phyloP scores from a whole-genome alignment of 2,329 filamentous ascomycete species.

The Xylariaceae sp. region DNA sequence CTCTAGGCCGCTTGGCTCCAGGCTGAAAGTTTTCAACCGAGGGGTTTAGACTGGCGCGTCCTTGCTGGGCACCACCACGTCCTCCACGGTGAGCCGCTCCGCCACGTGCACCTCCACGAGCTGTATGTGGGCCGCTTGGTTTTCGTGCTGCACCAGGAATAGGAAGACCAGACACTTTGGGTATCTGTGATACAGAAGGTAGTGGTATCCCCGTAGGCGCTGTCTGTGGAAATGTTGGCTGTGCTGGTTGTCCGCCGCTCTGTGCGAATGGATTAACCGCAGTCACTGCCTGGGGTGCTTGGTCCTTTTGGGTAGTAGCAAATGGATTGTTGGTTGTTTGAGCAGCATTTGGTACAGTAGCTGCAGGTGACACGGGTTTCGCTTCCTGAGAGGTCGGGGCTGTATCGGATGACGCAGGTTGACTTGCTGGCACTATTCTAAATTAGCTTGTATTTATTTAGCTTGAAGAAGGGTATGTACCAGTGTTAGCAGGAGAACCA shows the following conservation, averaged over 20 bases:
- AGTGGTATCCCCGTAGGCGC: slow-evolving; percentile 24
- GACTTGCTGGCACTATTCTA: slow-evolving; percentile 12
- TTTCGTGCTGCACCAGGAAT: slow-evolving; percentile 45
- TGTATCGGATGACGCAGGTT: slow-evolving; percentile 14
- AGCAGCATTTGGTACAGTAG: slow-evolving; percentile 19
- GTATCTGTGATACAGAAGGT: slow-evolving; percentile 39
- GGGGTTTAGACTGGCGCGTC: slow-evolving; percentile 52
- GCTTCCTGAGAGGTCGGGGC: slow-evolving; percentile 10
- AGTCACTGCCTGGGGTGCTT: slow-evolving; percentile 17
- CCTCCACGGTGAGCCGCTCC: slow-evolving; percentile 47
- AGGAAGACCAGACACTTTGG: slow-evolving; percentile 45
- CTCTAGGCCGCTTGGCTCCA: slow-evolving; percentile 60
- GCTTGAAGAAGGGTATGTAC: slow-evolving; percentile 19
- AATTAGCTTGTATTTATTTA: slow-evolving; percentile 5
- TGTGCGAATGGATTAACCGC: slow-evolving; percentile 34
- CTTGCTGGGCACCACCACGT: slow-evolving; percentile 43
- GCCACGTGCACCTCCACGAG: slow-evolving; percentile 41
- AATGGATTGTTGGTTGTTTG: slow-evolving; percentile 32
- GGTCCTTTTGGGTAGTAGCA: slow-evolving; percentile 18
- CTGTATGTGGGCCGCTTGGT: slow-evolving; percentile 34
- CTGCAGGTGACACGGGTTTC: slow-evolving; percentile 5
- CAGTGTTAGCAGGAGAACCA: slow-evolving; percentile 15
- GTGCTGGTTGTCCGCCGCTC: slow-evolving; percentile 10
- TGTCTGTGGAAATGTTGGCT: slow-evolving; percentile 21
- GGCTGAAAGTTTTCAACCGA: slow-evolving; percentile 59